Conservation (phyloP, 225 moss, liverwort and hornwort species). For the Asterella californica region DNA sequence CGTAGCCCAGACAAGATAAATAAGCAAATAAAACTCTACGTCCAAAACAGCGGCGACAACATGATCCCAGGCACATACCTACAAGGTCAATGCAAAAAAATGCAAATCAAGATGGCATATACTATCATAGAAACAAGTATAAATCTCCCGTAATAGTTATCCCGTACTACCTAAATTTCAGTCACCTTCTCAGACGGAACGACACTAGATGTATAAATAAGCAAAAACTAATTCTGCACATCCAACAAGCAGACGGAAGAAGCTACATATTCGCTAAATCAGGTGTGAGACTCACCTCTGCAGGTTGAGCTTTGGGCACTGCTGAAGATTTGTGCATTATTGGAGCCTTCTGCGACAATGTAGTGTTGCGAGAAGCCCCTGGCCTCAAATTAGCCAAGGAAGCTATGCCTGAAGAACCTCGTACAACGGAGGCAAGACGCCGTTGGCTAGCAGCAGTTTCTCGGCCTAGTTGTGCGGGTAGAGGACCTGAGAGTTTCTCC, state of each 20-base stretch:
- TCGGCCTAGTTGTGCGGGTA: conserved; percentile 55
- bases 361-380: conserved; percentile 30
- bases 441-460: conserved; percentile 52
- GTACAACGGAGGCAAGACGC: conserved; percentile 79
- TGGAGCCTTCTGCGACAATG: conserved; percentile 20
- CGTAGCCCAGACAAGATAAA: no score
- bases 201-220: no score
- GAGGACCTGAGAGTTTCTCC: conserved; percentile 86
- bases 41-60: no score
- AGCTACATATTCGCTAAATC: not conserved
- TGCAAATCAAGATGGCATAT: no score
- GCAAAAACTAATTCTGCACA: not conserved
- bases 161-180: no score
- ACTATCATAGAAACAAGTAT: no score
- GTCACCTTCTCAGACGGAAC: no score
- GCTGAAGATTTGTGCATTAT: conserved; percentile 44
- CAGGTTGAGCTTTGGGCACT: conserved; percentile 46
- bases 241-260: not conserved
- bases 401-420: conserved; percentile 42
- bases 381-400: conserved; percentile 36
- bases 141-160: no score
- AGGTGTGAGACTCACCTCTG: conserved; percentile 30
- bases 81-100: no score
- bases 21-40: no score
- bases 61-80: no score